Base-by-base conservation (phyloP, 768 basidiomycete species). In the Daedaleopsis nitida region DNA sequence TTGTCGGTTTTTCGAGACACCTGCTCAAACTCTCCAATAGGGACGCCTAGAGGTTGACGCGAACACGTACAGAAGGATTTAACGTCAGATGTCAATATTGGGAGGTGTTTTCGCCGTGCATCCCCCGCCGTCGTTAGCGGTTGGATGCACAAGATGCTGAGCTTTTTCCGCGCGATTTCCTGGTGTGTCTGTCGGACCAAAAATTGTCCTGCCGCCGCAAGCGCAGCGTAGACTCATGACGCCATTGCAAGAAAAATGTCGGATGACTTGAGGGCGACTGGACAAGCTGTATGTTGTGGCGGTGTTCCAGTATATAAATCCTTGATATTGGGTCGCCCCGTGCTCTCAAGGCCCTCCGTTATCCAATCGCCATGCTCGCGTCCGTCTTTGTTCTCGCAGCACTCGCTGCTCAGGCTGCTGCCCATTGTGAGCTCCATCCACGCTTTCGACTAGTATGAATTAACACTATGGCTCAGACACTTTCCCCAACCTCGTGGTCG, bases 401-500 rank as follows among this genome's bases (percentile, higher is more conserved):
- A 14, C 62, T 71, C 42, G 65, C 64, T 23, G 47, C 64, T 27
- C 64, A 65, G 16, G 66, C 59, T n/a, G 51, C 62, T 17, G 69
- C 69, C 8, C 69, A 70, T 50, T 70, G 69, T 68, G 37, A 52
- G 69, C 57, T 1, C 16, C 19, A 1, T 9, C 47, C 5, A 10
- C 19, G 1, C 19, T 24, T 11, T 19, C n/a, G 23, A 17, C 23
- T 48, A 34, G 24, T 17, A 1, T 5, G 5, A 48, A 21, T 32
- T 17, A n/a, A 24, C 24, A 34, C 23, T 8, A 16, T 32, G 7
- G 7, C 27, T 32, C 27, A 73, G 72, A 73, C 53, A 71, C 70
- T 8, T 71, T 74, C 59, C 73, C 72, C 12, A 66, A 72, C 56
- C 57, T 74, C 39, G 68, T 72, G 50, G 42, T 65, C 21, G 60